Evolutionary conservation across 768 basidiomycete genomes (phyloP), one percentile per base, ranked within the genome.

Genomic region (Termitomyces sp.): DNA sequence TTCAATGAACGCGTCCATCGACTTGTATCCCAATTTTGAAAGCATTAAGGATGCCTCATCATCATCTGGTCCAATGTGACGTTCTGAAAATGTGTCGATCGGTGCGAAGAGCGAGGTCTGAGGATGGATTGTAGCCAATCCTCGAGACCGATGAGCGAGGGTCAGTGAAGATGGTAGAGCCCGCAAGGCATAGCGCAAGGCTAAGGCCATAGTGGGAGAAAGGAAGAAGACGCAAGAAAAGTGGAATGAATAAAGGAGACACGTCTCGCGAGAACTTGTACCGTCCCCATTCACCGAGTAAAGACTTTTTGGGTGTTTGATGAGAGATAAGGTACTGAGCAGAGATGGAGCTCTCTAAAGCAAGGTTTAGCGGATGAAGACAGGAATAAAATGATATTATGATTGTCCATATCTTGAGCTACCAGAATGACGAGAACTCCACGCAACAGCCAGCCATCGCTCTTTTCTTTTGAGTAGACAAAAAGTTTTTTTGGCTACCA

Each of bases 21-120:
- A 85, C 59, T 85, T 75, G 69, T 92, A 97, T 26, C 95, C 95
- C 29, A 99, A 73, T 58, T 80, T 77, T 4, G 80, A 74, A 60
- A 99, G 88, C 96, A 98, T 98, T 46, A 78, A 77, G 2, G 81
- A 74, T 26, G 87, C 83, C 73, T 96, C 94, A n/a, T 74, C 71
- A 58, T 84, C 84, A 68, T 94, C 88, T 15, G 96, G 96, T 15
- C 96, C 97, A 64, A 98, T 86, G 72, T 99, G 96, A 33, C 96
- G 85, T 64, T 91, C 85, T 46, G 86, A 71, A 75, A 98, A 98
- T 34, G 87, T 89, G 75, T 99, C 96, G 62, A 97, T 78, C 2
- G 94, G 85, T 13, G 86, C 81, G 70, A 96, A 93, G 62, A 95
- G 78, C 31, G 86, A 83, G 0, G 77, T 62, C 12, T 83, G 80